Conservation (phyloP, 345 rosid genomes). For the Trapa incisa region DNA sequence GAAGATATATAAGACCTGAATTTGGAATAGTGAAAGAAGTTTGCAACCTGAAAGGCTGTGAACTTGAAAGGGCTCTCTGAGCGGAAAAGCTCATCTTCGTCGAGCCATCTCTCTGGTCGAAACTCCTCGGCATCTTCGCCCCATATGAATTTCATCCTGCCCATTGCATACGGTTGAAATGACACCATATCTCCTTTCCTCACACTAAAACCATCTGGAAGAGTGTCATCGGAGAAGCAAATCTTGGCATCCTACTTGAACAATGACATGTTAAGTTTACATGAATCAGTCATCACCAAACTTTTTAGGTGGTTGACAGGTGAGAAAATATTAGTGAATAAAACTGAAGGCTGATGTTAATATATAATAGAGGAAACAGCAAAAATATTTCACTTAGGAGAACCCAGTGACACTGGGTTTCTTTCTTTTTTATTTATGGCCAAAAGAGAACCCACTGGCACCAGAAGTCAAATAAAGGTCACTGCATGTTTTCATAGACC, state of each 20-base stretch:
- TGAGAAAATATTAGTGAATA: background rate
- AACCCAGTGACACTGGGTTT: no score
- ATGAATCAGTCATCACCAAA: background rate
- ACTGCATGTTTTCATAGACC: background rate
- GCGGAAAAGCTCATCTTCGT: constrained; percentile 29
- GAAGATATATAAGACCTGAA: background rate
- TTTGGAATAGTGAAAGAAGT: background rate
- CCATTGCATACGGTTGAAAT: constrained; percentile 53
- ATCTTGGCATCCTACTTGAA: constrained; percentile 36
- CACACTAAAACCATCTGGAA: constrained; percentile 49
- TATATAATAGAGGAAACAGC: background rate
- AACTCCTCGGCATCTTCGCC: constrained; percentile 40
- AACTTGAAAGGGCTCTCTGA: constrained; percentile 47
- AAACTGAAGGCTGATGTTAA: background rate
- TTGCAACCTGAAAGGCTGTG: constrained; percentile 40
- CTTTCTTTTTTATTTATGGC: no score
- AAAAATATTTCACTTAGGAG: background rate
- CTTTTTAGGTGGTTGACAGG: background rate
- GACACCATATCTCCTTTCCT: constrained; percentile 38
- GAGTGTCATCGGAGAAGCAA: constrained; percentile 42
- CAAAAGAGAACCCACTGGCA: background rate
- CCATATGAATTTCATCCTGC: constrained; percentile 54
- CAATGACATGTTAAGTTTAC: background rate
- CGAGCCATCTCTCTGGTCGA: constrained; percentile 46
- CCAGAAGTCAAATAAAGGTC: background rate